Conservation (phyloP, 1,139 yeast species). For the Dujonia santamariae region DNA sequence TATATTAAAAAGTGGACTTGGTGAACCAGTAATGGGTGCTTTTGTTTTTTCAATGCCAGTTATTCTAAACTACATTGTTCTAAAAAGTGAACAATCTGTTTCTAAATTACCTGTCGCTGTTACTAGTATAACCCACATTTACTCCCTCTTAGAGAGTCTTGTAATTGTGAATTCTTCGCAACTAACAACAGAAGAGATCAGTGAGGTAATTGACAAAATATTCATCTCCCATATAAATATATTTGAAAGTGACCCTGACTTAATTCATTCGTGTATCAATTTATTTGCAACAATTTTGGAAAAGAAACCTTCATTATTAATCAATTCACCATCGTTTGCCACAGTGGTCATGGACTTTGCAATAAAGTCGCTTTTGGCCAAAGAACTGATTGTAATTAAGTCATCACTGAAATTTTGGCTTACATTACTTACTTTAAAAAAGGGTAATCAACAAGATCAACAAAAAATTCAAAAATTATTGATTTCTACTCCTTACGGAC, state of each 20-base stretch:
- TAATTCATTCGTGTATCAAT: constrained; percentile 44
- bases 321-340: constrained; percentile 25
- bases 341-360: constrained; percentile 37
- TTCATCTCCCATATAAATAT: constrained; percentile 31
- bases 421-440: constrained; percentile 48
- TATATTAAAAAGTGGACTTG: constrained; percentile 54
- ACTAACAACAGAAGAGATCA: constrained; percentile 27
- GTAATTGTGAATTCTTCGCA: constrained; percentile 28
- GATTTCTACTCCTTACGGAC: constrained; percentile 36
- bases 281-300: constrained; percentile 46
- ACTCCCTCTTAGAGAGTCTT: constrained; percentile 40
- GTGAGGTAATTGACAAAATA: constrained; percentile 22
- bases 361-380: constrained; percentile 45
- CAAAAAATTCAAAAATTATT: constrained; percentile 30
- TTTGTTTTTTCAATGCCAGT: constrained; percentile 48
- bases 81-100: constrained; percentile 26
- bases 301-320: constrained; percentile 46
- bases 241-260: constrained; percentile 50
- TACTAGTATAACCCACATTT: constrained; percentile 38
- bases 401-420: constrained; percentile 68
- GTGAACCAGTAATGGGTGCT: constrained; percentile 55
- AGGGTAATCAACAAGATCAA: constrained; percentile 50
- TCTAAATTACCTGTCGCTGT: too few relatives aligned
- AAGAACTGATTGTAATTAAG: constrained; percentile 65
- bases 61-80: constrained; percentile 43